Conservation (phyloP, 768 basidiomycete genomes). For the Trametes villosa region DNA sequence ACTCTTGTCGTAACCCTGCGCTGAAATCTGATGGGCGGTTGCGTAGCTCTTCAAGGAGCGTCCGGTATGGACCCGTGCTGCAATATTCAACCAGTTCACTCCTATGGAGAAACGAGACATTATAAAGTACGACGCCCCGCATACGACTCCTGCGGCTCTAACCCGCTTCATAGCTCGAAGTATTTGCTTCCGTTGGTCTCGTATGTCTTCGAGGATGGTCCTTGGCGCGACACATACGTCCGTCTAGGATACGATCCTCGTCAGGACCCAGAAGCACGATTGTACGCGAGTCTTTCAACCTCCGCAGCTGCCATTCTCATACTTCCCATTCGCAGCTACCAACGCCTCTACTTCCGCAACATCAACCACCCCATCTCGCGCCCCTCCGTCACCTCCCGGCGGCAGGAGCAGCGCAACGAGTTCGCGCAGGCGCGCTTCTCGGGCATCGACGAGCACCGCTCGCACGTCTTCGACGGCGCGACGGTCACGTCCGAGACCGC, state of each 20-base stretch:
- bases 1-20: too few relatives aligned
- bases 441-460: conserved; percentile 36
- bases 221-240: conserved; percentile 89
- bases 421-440: conserved; percentile 40
- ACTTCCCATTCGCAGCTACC: conserved; percentile 64
- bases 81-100: conserved; percentile 82
- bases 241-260: conserved; percentile 91
- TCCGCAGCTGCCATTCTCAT: not conserved
- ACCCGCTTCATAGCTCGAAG: conserved; percentile 62
- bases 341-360: conserved; percentile 90
- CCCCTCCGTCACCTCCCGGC: conserved; percentile 73
- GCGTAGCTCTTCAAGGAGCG: conserved; percentile 69
- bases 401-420: conserved; percentile 58
- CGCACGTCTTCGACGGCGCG: conserved; percentile 90
- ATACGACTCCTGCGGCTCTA: too few relatives aligned
- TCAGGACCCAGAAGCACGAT: conserved; percentile 66
- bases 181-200: conserved; percentile 76
- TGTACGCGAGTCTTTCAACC: conserved; percentile 54
- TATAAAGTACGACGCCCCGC: conserved; percentile 61
- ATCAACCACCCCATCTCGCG: conserved; percentile 79
- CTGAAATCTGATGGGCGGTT: not conserved
- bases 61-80: conserved; percentile 89
- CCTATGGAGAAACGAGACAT: conserved; percentile 70
- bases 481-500: conserved; percentile 83
- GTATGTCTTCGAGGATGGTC: conserved; percentile 93